Base-by-base conservation (phyloP, 148 eudicot genomes). In the Nepenthes gracilis region DNA sequence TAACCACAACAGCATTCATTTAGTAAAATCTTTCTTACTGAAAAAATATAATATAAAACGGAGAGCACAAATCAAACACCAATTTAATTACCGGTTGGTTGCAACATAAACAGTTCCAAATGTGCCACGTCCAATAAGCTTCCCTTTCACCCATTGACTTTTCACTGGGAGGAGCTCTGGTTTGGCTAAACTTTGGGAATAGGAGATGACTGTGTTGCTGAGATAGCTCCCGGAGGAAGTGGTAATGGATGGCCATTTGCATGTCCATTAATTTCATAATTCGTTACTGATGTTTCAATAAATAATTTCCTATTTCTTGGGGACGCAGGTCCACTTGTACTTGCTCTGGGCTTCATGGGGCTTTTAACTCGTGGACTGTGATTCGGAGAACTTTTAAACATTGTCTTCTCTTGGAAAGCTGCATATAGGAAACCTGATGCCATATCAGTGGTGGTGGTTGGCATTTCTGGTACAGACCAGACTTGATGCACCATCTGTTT, bases 81-180 rank as follows among this genome's bases (percentile, higher is more conserved):
- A 55, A 47, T 23, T 0, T 23, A 23, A 23, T 23, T 60, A 91
- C 97, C 82, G 75, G 75, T 92, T 86, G 53, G 91, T 84, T 66
- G 87, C 99, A 58, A 73, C 85, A 57, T 80, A 93, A 32, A 93
- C 99, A 73, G 85, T 86, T 72, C 99, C 99, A 77, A 88, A 93
- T 5, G 99, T 84, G 34, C 99, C 99, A 55, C 95, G 84, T 23
- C 99, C 96, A 59, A 93, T 84, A 51, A 84, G 95, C 75, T 93
- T 93, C 58, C 96, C 98, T 66, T 93, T 93, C 33, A 69, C 75
- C 98, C 98, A 93, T 60, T 88, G 86, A 60, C 73, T 59, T 67
- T 74, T 81, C 43, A 45, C 61, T 5, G 81, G 79, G 35, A 49
- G 33, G 33, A 49, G n/a, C 35, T 75, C 83, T 0, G 62, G 77